Conservation (phyloP, 805 yeast species). For the Huiozyma naganishii region DNA sequence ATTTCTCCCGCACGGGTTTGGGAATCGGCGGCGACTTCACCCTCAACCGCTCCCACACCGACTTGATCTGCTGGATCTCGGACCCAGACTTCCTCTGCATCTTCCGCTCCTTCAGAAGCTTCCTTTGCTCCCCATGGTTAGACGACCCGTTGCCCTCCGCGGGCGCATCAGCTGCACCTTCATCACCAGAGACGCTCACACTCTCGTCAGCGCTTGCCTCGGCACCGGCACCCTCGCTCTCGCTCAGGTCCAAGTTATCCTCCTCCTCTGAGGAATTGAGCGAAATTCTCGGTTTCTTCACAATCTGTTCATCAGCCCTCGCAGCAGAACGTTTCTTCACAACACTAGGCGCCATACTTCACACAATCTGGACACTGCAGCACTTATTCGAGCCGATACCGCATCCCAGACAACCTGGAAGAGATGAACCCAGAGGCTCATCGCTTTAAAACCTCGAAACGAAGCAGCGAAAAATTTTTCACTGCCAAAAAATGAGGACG, state of each 20-base stretch:
- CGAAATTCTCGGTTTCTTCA: slow-evolving; percentile 26
- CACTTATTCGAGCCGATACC: no score
- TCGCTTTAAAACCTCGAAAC: no score
- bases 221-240: slow-evolving; percentile 9
- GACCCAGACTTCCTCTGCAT: slow-evolving; percentile 77
- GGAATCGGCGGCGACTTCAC: slow-evolving; percentile 76
- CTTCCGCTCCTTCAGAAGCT: slow-evolving; percentile 70
- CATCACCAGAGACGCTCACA: slow-evolving; percentile 15
- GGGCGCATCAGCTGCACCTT: slow-evolving; percentile 20
- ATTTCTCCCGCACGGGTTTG: slow-evolving; percentile 60
- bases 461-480: no score
- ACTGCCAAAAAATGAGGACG: neutral
- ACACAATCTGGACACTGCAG: neutral
- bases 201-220: slow-evolving; percentile 18
- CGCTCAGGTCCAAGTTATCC: slow-evolving; percentile 5
- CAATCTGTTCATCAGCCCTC: slow-evolving; percentile 6
- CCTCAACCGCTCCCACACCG: slow-evolving; percentile 84
- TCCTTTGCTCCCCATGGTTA: slow-evolving; percentile 72
- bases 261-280: slow-evolving; percentile 27
- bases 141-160: slow-evolving; percentile 28
- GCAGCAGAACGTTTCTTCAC: slow-evolving; percentile 10
- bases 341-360: slow-evolving; percentile 12
- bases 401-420: no score
- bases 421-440: no score
- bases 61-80: slow-evolving; percentile 75